A percentile compares a stretch with the other conserved stretches of the same genome.
Conservation (phyloP, 257 asterid genomes). For the Solanum megistacrolobum region DNA sequence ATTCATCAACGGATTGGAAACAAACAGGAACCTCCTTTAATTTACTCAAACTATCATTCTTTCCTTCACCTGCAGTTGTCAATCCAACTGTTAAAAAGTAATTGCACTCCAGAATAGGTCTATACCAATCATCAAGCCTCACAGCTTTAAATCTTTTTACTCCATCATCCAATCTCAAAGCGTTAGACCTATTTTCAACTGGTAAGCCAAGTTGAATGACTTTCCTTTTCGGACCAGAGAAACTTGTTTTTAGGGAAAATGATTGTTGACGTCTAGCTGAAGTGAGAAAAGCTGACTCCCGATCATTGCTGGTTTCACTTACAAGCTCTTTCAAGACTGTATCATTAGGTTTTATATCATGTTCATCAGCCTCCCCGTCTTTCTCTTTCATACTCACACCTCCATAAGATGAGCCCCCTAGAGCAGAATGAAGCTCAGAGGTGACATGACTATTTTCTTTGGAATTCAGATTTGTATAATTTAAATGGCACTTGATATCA, state of each 20-base stretch:
- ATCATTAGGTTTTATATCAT: conserved; percentile 21
- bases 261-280: conserved; percentile 45
- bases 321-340: conserved; percentile 29
- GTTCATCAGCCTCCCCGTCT: conserved; percentile 21
- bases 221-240: conserved; percentile 64
- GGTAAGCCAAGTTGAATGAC: conserved; percentile 77
- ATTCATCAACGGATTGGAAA: conserved; percentile 74
- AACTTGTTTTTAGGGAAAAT: conserved; percentile 29
- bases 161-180: conserved; percentile 39
- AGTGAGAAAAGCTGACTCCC: conserved; percentile 71
- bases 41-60: conserved; percentile 31
- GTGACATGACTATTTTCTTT: conserved; percentile 20
- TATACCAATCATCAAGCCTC: conserved; percentile 89
- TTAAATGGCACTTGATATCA: conserved; percentile 7
- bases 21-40: conserved; percentile 81
- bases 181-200: conserved; percentile 36
- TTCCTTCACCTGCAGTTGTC: conserved; percentile 41
- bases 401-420: conserved; percentile 21
- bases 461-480: conserved; percentile 19
- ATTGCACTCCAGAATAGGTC: conserved; percentile 68
- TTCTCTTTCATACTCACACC: conserved; percentile 17
- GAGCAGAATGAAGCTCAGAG: conserved; percentile 22
- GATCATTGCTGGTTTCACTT: conserved; percentile 41
- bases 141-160: conserved; percentile 71
- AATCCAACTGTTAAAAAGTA: conserved; percentile 77